phyloP scores from a whole-genome alignment of 2,329 filamentous ascomycete species.

The Colletotrichum sp. region DNA sequence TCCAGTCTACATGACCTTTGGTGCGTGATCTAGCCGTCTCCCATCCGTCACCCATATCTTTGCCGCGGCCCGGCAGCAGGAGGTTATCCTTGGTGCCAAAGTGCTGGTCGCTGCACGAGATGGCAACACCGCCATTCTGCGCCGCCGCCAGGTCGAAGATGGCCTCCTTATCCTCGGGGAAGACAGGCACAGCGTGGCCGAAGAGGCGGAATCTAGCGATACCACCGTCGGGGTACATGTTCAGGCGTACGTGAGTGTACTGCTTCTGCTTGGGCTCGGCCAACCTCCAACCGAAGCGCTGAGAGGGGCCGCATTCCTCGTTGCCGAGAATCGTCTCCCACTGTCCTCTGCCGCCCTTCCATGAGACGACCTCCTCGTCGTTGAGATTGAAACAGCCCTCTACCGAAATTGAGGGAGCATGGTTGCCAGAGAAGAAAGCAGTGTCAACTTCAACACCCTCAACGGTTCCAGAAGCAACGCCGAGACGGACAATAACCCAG shows the following conservation, averaged over 20 bases:
- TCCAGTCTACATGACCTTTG: constrained; percentile 79
- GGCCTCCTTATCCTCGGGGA: constrained; percentile 68
- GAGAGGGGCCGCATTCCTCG: constrained; percentile 75
- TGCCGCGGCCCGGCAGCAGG: constrained; percentile 77
- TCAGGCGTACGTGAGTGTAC: constrained; percentile 80
- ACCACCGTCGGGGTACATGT: constrained; percentile 87
- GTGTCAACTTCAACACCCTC: constrained; percentile 82
- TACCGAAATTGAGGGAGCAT: constrained; percentile 79
- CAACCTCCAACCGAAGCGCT: constrained; percentile 77
- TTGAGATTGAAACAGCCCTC: constrained; percentile 73
- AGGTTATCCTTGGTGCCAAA: constrained; percentile 84
- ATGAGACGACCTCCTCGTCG: constrained; percentile 68
- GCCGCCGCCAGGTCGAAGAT: constrained; percentile 79
- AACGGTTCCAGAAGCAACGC: constrained; percentile 74
- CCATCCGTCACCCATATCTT: constrained; percentile 90
- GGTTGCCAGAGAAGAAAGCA: constrained; percentile 81
- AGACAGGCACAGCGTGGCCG: constrained; percentile 77
- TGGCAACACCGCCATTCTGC: constrained; percentile 78
- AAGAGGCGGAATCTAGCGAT: constrained; percentile 83
- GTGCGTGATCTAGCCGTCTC: constrained; percentile 79
- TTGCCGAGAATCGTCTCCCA: constrained; percentile 77
- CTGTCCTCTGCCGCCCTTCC: constrained; percentile 61
- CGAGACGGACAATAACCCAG: constrained; percentile 70
- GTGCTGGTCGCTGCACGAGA: constrained; percentile 82
- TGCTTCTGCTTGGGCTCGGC: constrained; percentile 63